Conservation (phyloP, 192 early-diverging fungal species). For the Spizellomyces punctatus region DNA sequence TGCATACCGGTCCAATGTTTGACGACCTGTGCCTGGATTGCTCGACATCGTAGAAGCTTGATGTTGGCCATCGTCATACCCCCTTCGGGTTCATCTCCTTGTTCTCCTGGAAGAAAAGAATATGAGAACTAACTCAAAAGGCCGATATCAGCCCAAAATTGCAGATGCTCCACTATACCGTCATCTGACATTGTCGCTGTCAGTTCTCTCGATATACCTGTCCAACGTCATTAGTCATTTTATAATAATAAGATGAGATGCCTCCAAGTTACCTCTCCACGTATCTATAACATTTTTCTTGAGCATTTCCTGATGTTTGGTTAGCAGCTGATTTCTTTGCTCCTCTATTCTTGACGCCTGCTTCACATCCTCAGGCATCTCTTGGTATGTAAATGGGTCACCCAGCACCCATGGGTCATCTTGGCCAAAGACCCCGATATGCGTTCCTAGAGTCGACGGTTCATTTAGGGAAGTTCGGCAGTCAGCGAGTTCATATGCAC, state of each 20-base stretch:
- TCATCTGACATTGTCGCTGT: not conserved
- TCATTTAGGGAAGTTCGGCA: not conserved
- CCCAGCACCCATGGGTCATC: conserved; percentile 51
- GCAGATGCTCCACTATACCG: conserved; percentile 1
- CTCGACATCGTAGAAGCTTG: conserved; percentile 37
- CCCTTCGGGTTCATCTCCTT: not conserved
- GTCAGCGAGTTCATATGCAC: no score
- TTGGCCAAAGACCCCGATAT: conserved; percentile 60
- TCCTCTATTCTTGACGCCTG: conserved; percentile 39
- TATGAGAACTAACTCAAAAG: no score
- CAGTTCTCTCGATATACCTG: no score
- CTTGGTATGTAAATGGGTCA: conserved; percentile 47
- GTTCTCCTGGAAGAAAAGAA: no score
- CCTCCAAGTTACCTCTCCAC: conserved; percentile 28
- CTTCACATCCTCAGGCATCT: conserved; percentile 44
- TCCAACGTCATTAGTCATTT: no score
- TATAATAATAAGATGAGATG: not conserved
- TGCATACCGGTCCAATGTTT: conserved; percentile 41
- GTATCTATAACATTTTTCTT: conserved; percentile 52
- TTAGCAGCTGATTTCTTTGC: conserved; percentile 43
- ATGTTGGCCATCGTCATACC: conserved; percentile 37
- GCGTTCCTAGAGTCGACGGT: conserved; percentile 29
- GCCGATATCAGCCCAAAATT: not conserved
- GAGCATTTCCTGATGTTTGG: conserved; percentile 38
- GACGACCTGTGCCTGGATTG: conserved; percentile 37